Evolutionary conservation across 2,329 filamentous ascomycete species (phyloP), one percentile per base, ranked within the genome.

Genomic region (Aspergillus fumigatiaffinis): DNA sequence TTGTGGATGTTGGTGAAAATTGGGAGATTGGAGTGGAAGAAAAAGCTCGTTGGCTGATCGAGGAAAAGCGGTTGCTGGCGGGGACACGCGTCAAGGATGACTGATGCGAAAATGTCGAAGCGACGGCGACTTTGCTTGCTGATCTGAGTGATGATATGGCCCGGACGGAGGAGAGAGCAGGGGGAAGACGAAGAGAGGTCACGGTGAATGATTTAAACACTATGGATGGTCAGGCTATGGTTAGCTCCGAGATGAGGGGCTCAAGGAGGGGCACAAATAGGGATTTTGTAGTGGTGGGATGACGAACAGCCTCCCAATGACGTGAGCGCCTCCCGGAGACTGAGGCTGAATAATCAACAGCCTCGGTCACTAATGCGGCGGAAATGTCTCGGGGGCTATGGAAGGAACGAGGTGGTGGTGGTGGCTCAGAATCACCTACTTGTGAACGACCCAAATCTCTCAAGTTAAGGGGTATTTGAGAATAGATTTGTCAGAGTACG

Each of bases 1-100:
- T 80, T 60, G 68, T 68, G 14, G 71, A 53, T 29, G 78, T 74
- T 76, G 79, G 71, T 71, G 72, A 72, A 38, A 73, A 76, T 62
- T 73, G 72, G 58, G 76, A 76, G 28, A 65, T 48, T 46, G 60
- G 60, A 47, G 69, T 63, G 32, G 63, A 64, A 46, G 69, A 67
- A 59, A 75, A 75, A 47, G 66, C 48, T 50, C 69, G 67, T 60
- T 54, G 53, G 50, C 44, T 53, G 57, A 55, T 52, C 28, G 42
- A 50, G 50, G 54, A 51, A 23, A 47, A 14, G 44, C 4, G 21
- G 4, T 23, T 23, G 44, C 12, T 17, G 48, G 51, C 44, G 48
- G 53, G 49, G 28, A 42, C 26, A 49, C 47, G 54, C 28, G 51
- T 57, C 38, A 57, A 51, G 32, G 51, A 23, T 21, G 51, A 57